Evolutionary conservation across 305 asterid species (phyloP).

Genomic region (Fraxinus paxiana): DNA sequence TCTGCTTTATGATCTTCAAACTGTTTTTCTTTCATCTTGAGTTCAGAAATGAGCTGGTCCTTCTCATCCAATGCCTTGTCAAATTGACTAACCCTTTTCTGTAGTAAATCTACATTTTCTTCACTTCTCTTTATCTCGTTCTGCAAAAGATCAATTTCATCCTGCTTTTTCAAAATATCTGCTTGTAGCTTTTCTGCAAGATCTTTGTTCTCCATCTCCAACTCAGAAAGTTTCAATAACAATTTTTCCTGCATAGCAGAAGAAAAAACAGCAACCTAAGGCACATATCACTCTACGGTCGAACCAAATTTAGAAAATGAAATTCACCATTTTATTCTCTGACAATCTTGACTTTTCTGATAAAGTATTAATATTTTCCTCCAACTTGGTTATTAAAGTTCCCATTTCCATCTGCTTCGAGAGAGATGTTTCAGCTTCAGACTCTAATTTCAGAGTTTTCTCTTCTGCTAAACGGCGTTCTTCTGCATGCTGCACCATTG

Average conservation of each 20-base stretch:
- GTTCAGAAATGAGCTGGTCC: constrained; percentile 54
- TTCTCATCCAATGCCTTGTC: constrained; percentile 58
- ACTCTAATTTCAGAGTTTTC: constrained; percentile 59
- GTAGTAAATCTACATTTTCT: constrained; percentile 49
- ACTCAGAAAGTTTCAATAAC: constrained; percentile 50
- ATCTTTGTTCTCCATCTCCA: constrained; percentile 58
- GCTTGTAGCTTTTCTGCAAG: constrained; percentile 52
- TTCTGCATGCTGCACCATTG: constrained; percentile 91
- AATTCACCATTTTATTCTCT: constrained; percentile 63
- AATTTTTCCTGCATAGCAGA: constrained; percentile 72
- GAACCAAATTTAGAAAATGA: constrained; percentile 26
- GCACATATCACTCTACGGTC: constrained; percentile 20
- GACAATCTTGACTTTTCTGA: constrained; percentile 59
- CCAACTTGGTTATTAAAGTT: constrained; percentile 49
- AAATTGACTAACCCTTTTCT: constrained; percentile 54
- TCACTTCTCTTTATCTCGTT: constrained; percentile 54
- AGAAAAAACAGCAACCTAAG: constrained; percentile 24
- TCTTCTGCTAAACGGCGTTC: constrained; percentile 81
- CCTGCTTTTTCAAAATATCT: constrained; percentile 62
- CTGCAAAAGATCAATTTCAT: constrained; percentile 49
- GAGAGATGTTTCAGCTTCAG: constrained; percentile 58
- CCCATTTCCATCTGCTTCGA: constrained; percentile 68
- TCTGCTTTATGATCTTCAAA: constrained; percentile 65
- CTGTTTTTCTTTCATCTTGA: constrained; percentile 53
- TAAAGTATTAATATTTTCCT: constrained; percentile 47